These are phyloP conservation scores for Henningerozyma blattae DNA, from an alignment of 805 yeast genomes.

Conservation along the genomic window DNA sequence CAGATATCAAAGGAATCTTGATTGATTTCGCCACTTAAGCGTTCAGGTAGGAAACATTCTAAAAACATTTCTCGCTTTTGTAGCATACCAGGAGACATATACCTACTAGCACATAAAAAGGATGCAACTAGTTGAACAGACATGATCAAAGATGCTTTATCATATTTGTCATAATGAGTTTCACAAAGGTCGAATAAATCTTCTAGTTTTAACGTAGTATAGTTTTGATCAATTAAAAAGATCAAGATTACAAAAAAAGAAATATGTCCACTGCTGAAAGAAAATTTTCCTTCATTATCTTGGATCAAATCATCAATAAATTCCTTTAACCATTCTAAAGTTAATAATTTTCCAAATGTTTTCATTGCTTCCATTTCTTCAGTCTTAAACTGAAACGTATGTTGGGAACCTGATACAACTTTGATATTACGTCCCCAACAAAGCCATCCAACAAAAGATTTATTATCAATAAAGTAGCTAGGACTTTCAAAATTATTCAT, in stretches of 20 bases:
- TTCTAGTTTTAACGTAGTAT: constrained; percentile 28
- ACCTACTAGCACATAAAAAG: constrained; percentile 36
- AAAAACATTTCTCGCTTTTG: constrained; percentile 35
- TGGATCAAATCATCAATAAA: constrained; percentile 41
- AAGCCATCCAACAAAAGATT: constrained; percentile 49
- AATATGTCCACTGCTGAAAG: constrained; percentile 54
- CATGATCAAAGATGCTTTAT: constrained; percentile 66
- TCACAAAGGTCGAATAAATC: constrained; percentile 41
- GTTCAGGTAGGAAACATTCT: constrained; percentile 28
- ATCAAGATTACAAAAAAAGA: constrained; percentile 40
- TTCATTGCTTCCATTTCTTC: constrained; percentile 32
- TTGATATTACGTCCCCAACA: constrained; percentile 53
- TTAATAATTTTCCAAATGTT: constrained; percentile 33
- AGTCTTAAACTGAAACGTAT: constrained; percentile 27
- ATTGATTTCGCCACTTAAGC: constrained; percentile 45
- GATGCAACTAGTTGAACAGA: constrained; percentile 61
- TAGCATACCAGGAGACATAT: constrained; percentile 25
- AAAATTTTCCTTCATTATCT: constrained; percentile 55
- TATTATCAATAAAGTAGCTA: constrained; percentile 42
- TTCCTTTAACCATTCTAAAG: constrained; percentile 44
- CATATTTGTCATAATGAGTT: constrained; percentile 46
- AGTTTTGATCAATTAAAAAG: constrained; percentile 34
- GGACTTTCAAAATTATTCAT: constrained; percentile 35
- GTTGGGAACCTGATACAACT: constrained; percentile 23
- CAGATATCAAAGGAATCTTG: constrained; percentile 67